Percentiles rank a stretch among this genome's conserved stretches.
Evolutionary conservation across 345 rosid genomes (phyloP).

Genomic region (Euphorbia pulcherrima): DNA sequence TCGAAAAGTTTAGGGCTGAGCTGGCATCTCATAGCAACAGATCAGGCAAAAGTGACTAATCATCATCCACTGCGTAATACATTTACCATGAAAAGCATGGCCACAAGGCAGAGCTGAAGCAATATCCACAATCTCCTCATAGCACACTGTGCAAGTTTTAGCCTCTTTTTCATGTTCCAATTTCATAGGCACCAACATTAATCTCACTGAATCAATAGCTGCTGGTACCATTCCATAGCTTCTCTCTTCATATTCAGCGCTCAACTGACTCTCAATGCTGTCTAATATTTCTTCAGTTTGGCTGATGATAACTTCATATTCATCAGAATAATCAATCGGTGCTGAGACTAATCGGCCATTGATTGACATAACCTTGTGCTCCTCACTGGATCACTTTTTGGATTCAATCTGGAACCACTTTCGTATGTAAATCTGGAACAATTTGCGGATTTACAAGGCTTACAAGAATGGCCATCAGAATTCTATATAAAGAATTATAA

Average conservation of each 20-base stretch:
- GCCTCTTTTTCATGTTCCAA: neutral
- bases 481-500: too few species aligned
- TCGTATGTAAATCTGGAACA: too few species aligned
- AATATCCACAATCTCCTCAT: neutral
- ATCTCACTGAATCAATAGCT: neutral
- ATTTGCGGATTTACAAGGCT: too few species aligned
- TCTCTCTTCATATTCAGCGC: neutral
- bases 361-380: too few species aligned
- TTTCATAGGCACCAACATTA: neutral
- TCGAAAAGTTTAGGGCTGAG: neutral
- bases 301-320: too few species aligned
- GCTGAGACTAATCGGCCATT: too few species aligned
- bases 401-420: too few species aligned
- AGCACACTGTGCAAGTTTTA: conserved; percentile 6
- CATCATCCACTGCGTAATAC: conserved; percentile 2
- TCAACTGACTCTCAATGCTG: too few species aligned
- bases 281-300: too few species aligned
- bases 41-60: conserved; percentile 3
- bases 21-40: conserved; percentile 7
- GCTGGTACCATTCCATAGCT: conserved; percentile 4
- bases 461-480: too few species aligned
- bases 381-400: too few species aligned
- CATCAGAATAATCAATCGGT: too few species aligned
- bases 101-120: neutral
- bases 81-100: conserved; percentile 4